Conservation (phyloP, 495 filamentous ascomycete genomes). For the Pyrenula aspistea region DNA sequence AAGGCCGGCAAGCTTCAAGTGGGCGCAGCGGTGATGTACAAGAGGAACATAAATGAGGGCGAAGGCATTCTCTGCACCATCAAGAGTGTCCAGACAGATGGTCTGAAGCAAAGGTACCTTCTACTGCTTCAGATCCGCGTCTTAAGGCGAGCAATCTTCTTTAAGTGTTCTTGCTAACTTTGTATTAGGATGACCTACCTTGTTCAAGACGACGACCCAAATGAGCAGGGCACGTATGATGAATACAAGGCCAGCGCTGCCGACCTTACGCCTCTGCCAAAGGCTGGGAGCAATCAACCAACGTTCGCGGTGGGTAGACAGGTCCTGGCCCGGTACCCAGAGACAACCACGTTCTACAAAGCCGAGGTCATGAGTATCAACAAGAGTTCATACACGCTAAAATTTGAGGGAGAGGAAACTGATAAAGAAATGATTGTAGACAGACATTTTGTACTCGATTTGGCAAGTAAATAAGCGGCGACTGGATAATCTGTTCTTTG, state of each 20-base stretch:
- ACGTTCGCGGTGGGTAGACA: conserved; percentile 68
- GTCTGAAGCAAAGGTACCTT: conserved; percentile 66
- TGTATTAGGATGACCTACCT: conserved; percentile 50
- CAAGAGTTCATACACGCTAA: conserved; percentile 51
- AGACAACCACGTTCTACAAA: conserved; percentile 94
- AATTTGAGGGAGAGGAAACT: conserved; percentile 81
- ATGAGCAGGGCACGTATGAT: conserved; percentile 59
- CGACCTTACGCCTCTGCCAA: conserved; percentile 76
- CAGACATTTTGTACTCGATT: conserved; percentile 67
- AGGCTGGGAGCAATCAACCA: conserved; percentile 39
- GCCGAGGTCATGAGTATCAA: conserved; percentile 79
- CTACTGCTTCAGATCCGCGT: background rate
- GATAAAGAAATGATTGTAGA: conserved; percentile 69
- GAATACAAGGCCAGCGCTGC: conserved; percentile 69
- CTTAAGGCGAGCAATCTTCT: background rate
- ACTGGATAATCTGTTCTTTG: too few relatives aligned
- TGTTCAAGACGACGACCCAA: conserved; percentile 87
- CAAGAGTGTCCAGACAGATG: conserved; percentile 71
- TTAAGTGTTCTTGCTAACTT: background rate
- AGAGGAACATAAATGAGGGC: conserved; percentile 50
- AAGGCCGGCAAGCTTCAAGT: conserved; percentile 45
- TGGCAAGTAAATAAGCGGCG: conserved; percentile 33
- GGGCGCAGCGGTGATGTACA: conserved; percentile 78
- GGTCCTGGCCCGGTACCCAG: conserved; percentile 74
- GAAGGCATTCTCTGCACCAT: conserved; percentile 84